Conservation (phyloP, 2,329 filamentous ascomycete genomes). For the Tothia fuscella region DNA sequence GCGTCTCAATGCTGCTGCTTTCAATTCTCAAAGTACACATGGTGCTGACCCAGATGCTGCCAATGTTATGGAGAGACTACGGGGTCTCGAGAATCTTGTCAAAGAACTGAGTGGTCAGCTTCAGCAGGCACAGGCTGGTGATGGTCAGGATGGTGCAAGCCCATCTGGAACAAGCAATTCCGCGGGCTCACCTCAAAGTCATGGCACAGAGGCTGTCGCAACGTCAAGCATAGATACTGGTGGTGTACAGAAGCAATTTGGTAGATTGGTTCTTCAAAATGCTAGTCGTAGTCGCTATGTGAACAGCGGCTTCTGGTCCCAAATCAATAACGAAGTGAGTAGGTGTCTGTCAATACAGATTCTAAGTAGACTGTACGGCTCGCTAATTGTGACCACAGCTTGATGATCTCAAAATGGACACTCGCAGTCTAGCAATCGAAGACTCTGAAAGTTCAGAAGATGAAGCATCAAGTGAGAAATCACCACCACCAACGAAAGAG, state of each 20-base stretch:
- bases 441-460: conserved; percentile 26
- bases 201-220: neutral
- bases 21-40: conserved; percentile 12
- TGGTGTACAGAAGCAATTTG: conserved; percentile 31
- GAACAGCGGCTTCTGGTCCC: conserved; percentile 43
- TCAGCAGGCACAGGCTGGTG: conserved; percentile 28
- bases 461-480: conserved; percentile 20
- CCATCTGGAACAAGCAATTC: conserved; percentile 15
- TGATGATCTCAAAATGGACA: conserved; percentile 33
- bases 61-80: conserved; percentile 39
- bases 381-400: conserved; percentile 16
- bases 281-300: conserved; percentile 35
- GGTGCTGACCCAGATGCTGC: conserved; percentile 19
- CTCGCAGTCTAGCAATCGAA: conserved; percentile 20
- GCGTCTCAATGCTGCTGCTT: conserved; percentile 22
- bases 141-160: conserved; percentile 16
- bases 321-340: conserved; percentile 43
- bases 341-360: conserved; percentile 12
- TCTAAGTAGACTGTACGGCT: conserved; percentile 19
- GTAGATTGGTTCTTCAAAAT: conserved; percentile 37
- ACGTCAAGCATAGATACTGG: conserved; percentile 10
- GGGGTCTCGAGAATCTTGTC: conserved; percentile 39
- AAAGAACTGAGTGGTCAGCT: conserved; percentile 38
- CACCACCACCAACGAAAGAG: conserved; percentile 26
- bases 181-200: conserved; percentile 11